phyloP scores from a whole-genome alignment of 805 yeast species.

The Suhomyces prunicola region DNA sequence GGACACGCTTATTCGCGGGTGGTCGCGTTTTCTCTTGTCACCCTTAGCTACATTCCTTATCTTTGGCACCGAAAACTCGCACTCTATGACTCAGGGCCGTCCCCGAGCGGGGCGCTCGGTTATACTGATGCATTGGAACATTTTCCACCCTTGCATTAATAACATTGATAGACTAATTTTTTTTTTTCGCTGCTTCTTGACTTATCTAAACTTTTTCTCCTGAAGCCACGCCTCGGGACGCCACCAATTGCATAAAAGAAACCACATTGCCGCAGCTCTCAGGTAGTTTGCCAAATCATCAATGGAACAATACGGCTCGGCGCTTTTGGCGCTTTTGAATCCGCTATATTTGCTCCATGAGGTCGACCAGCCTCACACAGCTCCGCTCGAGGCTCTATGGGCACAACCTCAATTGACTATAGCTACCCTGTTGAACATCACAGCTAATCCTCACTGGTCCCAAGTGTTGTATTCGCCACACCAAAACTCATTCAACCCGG shows the following conservation, averaged over 20 bases:
- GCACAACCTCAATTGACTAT: background rate
- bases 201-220: background rate
- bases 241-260: background rate
- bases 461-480: slow-evolving; percentile 18
- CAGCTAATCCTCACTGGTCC: background rate
- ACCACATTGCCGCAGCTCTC: background rate
- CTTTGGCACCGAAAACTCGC: background rate
- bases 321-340: background rate
- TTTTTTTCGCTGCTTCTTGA: no score
- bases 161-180: background rate
- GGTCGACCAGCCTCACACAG: background rate
- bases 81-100: background rate
- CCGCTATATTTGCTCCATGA: slow-evolving; percentile 1
- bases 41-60: background rate
- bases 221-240: background rate
- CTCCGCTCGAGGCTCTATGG: background rate
- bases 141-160: background rate
- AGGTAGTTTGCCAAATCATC: background rate
- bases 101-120: background rate
- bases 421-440: background rate
- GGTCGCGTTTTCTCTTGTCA: no score
- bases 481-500: slow-evolving; percentile 22
- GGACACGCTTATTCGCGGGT: background rate
- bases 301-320: background rate
- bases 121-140: background rate